Evolutionary conservation across 495 filamentous ascomycete species (phyloP), one percentile per base, ranked within the genome.

Genomic region (Pyronema omphalodes): DNA sequence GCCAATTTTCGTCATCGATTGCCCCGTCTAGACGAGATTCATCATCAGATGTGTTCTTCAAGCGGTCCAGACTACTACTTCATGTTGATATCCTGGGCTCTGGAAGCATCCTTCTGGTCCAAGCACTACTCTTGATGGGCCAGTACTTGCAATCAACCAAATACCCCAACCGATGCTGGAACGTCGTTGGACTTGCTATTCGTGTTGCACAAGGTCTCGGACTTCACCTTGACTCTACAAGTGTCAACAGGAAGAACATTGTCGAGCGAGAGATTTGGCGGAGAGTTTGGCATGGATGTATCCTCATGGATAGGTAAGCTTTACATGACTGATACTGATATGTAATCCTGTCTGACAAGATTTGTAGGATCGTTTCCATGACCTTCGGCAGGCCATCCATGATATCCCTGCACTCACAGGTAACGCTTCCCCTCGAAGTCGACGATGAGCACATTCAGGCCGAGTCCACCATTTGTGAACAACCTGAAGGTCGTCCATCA

Each of bases 221-320:
- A 1, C 48, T 74, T 11, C 66, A 71, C 50, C 46, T 35, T 23
- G 57, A 57, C 3, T n/a, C 23, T 23, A 55, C 55, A 15, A 56
- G 33, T 6, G 36, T 23, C 37, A 61, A 45, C 43, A 36, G n/a
- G 11, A 45, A 53, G 15, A 57, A 56, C 34, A 63, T 67, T 35
- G 57, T 67, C 9, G 55, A 67, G 7, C 49, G 60, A 3, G 66
- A 72, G 53, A 68, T 72, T 37, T 60, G 63, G 19, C 53, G 67
- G 9, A 56, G 70, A 34, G 55, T 67, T 5, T 74, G 71, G 71
- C 63, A 69, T 54, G 67, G 63, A 15, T 71, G 70, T 59, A 59
- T 71, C n/a, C 57, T 62, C 11, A 23, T 73, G 15, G 71, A 73
- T 47, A 55, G 47, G 61, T 67, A 67, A 65, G 17, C 55, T 36